Base-by-base conservation (phyloP, 306 rosid genomes). In the Cucurbita maxima region DNA sequence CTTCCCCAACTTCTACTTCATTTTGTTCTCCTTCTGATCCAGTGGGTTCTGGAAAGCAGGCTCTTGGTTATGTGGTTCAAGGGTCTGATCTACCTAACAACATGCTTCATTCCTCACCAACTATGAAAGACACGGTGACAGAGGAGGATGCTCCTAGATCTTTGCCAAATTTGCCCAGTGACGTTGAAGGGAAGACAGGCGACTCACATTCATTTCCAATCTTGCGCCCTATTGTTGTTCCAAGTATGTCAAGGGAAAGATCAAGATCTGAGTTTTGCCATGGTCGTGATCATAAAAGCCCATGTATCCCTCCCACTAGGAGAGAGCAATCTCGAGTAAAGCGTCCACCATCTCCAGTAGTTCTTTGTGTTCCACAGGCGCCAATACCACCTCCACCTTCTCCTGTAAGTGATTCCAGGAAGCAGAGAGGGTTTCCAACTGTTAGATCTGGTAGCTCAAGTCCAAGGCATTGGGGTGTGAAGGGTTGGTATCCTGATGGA, bases 401-500 rank as follows among this genome's bases (percentile, higher is more conserved):
- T 56, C 88, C 98, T 64, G 92, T 82, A 78, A 83, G 92, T 82
- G 96, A 88, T 73, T 87, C 92, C 34, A 83, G 92, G 79, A 92
- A 92, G 72, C 91, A 90, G 77, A 87, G 96, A 84, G 96, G 98
- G 53, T 88, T 92, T 84, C 91, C 96, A 59, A 85, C 96, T 9
- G 98, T 92, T 84, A 81, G 98, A 79, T 92, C 98, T 76, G 98
- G 98, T 79, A 92, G 98, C 81, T 92, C 98, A 56, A 92, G 98
- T 86, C 98, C 98, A 48, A 88, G 98, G 82, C 92, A 92, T 71
- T 92, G 96, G 98, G 98, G 98, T 64, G 82, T 92, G 86, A 84
- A 92, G 83, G 96, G 98, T 59, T 92, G 96, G 96, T 87, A 87
- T 80, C 95, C 82, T 71, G 98, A 90, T 77, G 98, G 98, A 76